phyloP scores from a whole-genome alignment of 257 asterid species.

The Plantago elongata region DNA sequence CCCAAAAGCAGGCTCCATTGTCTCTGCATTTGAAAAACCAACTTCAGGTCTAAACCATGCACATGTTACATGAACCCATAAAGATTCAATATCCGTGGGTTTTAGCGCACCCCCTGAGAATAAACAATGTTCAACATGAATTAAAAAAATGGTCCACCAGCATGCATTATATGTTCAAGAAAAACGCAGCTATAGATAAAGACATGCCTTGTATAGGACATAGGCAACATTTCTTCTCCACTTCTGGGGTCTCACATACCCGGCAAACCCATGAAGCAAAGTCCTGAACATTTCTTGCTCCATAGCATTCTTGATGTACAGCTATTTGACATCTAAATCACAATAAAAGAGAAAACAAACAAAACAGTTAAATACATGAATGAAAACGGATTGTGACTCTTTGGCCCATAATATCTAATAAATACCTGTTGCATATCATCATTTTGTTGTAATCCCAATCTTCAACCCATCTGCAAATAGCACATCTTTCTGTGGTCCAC shows the following conservation, averaged over 20 bases:
- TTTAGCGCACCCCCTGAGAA: conserved; percentile 89
- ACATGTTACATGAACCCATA: conserved; percentile 95
- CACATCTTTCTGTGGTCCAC: conserved; percentile 97
- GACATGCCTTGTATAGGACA: conserved; percentile 93
- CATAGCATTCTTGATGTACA: conserved; percentile 98
- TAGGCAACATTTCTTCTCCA: conserved; percentile 82
- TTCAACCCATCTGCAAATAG: conserved; percentile 98
- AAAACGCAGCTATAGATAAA: conserved; percentile 8
- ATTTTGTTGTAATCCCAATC: conserved; percentile 98
- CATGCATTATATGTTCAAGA: conserved; percentile 1
- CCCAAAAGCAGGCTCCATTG: conserved; percentile 96
- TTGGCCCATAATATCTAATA: conserved; percentile 15
- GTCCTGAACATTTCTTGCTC: conserved; percentile 54
- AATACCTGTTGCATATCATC: conserved; percentile 90
- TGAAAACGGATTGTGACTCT: not conserved
- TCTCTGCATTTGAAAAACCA: conserved; percentile 59
- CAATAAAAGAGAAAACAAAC: conserved; percentile 12
- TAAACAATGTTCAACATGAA: conserved; percentile 16
- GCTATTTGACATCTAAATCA: conserved; percentile 87
- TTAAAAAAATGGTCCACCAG: conserved; percentile 5
- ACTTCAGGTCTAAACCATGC: conserved; percentile 97
- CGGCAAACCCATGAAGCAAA: conserved; percentile 96
- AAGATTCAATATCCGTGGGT: conserved; percentile 71
- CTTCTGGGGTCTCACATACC: conserved; percentile 87
- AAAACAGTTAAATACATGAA: not conserved